These are phyloP conservation scores for Santalum album DNA, from an alignment of 164 flowering plant species.

Conservation along the genomic window DNA sequence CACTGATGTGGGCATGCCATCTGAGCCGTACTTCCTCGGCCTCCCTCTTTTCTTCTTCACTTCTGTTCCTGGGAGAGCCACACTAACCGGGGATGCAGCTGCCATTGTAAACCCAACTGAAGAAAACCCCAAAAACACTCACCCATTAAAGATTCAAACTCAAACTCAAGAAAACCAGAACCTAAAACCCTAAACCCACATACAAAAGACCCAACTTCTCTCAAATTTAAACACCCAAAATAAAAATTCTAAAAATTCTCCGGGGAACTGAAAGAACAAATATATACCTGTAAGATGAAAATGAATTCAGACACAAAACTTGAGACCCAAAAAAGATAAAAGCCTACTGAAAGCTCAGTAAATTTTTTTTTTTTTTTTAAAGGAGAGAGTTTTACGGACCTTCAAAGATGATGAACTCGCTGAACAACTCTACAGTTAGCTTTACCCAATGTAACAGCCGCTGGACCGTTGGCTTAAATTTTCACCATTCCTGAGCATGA, in stretches of 20 bases:
- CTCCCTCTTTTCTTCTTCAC: conserved; percentile 71
- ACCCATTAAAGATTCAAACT: not conserved
- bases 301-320: not conserved
- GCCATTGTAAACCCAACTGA: conserved; percentile 13
- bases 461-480: conserved; percentile 8
- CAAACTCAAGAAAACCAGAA: conserved; percentile 1
- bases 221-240: not conserved
- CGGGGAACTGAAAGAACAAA: not conserved
- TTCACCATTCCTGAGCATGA: conserved; percentile 20
- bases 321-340: conserved; percentile 4
- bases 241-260: conserved; percentile 6
- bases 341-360: conserved; percentile 4
- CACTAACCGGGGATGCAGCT: conserved; percentile 16
- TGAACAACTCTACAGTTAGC: conserved; percentile 2
- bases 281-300: not conserved
- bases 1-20: conserved; percentile 30
- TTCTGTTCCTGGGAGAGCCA: conserved; percentile 11
- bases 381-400: conserved; percentile 2
- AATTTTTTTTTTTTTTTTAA: too few species aligned
- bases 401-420: conserved; percentile 11
- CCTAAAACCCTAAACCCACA: conserved; percentile 6
- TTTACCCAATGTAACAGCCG: conserved; percentile 9
- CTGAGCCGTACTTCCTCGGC: conserved; percentile 83
- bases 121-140: not conserved
- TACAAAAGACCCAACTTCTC: conserved; percentile 2